phyloP scores from a whole-genome alignment of 495 filamentous ascomycete genomes.

The Penicillium macrosclerotiorum region DNA sequence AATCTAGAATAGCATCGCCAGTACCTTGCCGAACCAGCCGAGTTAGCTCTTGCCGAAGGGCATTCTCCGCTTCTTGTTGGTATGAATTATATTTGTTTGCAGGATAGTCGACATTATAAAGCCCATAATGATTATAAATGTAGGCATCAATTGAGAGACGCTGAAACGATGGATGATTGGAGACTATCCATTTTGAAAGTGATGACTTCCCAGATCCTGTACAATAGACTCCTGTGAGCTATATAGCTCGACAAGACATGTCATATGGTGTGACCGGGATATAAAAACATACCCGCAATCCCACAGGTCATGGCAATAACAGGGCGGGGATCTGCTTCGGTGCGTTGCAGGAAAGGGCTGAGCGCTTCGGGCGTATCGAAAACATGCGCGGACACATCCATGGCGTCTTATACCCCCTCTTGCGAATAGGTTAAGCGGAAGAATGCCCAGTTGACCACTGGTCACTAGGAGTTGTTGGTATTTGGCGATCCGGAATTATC shows the following conservation, averaged over 20 bases:
- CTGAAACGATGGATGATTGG: constrained; percentile 65
- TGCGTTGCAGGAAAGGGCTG: constrained; percentile 1
- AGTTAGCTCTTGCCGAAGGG: constrained; percentile 16
- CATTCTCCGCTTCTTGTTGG: constrained; percentile 26
- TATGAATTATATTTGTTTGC: constrained; percentile 29
- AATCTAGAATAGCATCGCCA: constrained; percentile 29
- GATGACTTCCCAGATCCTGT: constrained; percentile 18
- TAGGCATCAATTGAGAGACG: constrained; percentile 36
- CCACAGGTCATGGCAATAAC: constrained; percentile 18
- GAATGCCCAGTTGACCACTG: no score
- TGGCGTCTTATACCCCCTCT: no score
- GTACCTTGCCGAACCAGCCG: constrained; percentile 19
- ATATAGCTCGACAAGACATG: no score
- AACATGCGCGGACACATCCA: not conserved
- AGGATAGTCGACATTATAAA: constrained; percentile 34
- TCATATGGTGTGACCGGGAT: no score
- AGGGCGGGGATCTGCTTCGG: constrained; percentile 13
- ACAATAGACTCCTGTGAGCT: not conserved
- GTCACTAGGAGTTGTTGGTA: no score
- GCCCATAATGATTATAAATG: constrained; percentile 29
- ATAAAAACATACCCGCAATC: constrained; percentile 15
- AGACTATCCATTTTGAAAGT: constrained; percentile 42
- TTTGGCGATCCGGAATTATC: no score
- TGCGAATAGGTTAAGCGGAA: no score
- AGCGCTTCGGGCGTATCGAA: constrained; percentile 8